A percentile compares a stretch with the other conserved stretches of the same genome.
Evolutionary conservation across 108 stramenopile species (phyloP).

Genomic region (Stephanodiscus minutulus): DNA sequence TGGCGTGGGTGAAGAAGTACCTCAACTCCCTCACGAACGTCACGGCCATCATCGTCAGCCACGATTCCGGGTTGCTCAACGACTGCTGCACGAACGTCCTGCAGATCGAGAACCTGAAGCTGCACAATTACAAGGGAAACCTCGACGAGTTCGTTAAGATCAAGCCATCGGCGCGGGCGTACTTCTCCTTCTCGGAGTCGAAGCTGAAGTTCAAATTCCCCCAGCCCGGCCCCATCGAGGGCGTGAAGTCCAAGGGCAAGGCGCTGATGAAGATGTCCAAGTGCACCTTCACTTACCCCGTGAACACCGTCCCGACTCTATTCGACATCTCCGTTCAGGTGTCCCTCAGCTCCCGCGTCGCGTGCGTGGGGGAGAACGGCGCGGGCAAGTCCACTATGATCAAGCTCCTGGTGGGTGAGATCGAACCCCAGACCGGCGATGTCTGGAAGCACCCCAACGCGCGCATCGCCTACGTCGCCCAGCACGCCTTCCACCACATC

Average conservation of each 20-base stretch:
- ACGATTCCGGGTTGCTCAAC: constrained; percentile 98
- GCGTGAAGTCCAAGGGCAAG: constrained; percentile 99
- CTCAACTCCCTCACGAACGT: constrained; percentile 95
- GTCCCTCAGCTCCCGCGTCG: constrained; percentile 97
- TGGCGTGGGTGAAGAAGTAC: constrained; percentile 99
- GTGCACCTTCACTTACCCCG: constrained; percentile 98
- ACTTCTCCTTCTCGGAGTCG: constrained; percentile 93
- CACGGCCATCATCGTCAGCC: constrained; percentile 98
- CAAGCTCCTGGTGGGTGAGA: constrained; percentile 98
- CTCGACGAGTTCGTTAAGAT: constrained; percentile 97
- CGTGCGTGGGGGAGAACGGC: constrained; percentile 99
- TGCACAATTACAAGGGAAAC: constrained; percentile 96
- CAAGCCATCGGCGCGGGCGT: constrained; percentile 94
- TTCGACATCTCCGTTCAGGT: constrained; percentile 97
- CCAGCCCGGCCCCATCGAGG: constrained; percentile 95
- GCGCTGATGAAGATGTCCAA: constrained; percentile 98
- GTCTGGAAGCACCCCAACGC: constrained; percentile 99
- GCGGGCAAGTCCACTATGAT: constrained; percentile 99
- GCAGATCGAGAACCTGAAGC: constrained; percentile 98
- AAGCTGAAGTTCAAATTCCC: constrained; percentile 99
- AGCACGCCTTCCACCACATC: constrained; percentile 99
- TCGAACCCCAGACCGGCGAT: constrained; percentile 92
- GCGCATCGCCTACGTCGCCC: constrained; percentile 99
- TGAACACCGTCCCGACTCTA: constrained; percentile 91
- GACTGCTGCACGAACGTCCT: constrained; percentile 99